phyloP scores from a whole-genome alignment of 495 filamentous ascomycete genomes.

The Penicillium psychrofluorescens region DNA sequence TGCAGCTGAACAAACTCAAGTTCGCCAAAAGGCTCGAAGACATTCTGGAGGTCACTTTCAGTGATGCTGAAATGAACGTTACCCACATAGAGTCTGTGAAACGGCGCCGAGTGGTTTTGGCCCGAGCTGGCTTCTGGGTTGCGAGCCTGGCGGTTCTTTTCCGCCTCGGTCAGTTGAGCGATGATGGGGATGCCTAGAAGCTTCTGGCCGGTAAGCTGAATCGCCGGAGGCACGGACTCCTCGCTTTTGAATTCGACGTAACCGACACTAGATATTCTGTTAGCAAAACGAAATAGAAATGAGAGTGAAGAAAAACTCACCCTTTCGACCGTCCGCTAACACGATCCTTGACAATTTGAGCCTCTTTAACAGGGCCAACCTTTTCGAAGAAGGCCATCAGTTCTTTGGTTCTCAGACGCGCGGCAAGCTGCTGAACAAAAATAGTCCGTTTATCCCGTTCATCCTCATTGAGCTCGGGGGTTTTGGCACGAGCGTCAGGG shows the following conservation, averaged over 20 bases:
- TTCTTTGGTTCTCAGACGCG: conserved; percentile 84
- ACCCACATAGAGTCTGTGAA: conserved; percentile 97
- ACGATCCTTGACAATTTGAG: conserved; percentile 98
- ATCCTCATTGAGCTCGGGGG: conserved; percentile 74
- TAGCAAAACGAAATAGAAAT: conserved; percentile 2
- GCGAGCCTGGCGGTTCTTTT: conserved; percentile 97
- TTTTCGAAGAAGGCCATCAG: conserved; percentile 94
- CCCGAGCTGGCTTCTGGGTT: conserved; percentile 62
- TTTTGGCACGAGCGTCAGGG: conserved; percentile 43
- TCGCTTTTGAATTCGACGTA: conserved; percentile 99
- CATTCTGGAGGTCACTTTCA: conserved; percentile 89
- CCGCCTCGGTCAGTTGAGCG: conserved; percentile 94
- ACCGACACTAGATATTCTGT: conserved; percentile 62
- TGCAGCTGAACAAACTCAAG: conserved; percentile 96
- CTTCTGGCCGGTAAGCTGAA: conserved; percentile 98
- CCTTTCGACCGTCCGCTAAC: conserved; percentile 97
- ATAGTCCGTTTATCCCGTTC: conserved; percentile 95
- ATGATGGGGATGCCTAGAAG: conserved; percentile 98
- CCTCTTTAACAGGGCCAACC: conserved; percentile 92
- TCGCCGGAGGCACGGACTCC: conserved; percentile 85
- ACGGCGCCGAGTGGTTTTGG: conserved; percentile 73
- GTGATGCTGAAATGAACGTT: conserved; percentile 99
- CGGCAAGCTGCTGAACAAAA: conserved; percentile 96
- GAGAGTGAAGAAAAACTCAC: conserved; percentile 43
- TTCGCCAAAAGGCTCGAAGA: conserved; percentile 97